Conservation (phyloP, 345 rosid genomes). For the Populus simonii region DNA sequence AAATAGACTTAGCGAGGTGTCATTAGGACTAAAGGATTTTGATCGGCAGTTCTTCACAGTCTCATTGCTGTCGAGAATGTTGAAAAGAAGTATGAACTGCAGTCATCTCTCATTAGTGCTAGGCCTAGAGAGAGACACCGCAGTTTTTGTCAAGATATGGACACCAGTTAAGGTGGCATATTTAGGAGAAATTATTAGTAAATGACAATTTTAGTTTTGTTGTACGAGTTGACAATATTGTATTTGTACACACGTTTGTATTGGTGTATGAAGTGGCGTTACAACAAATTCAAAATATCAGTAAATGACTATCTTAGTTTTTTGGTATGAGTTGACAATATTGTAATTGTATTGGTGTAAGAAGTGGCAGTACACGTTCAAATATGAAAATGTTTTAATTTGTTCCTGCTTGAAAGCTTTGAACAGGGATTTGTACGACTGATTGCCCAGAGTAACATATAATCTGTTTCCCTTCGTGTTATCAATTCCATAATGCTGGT, state of each 20-base stretch:
- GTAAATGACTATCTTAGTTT: neutral
- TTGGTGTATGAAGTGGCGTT: neutral
- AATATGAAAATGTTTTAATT: neutral
- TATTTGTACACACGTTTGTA: neutral
- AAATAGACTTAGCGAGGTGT: slow-evolving; percentile 9
- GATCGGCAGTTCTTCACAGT: slow-evolving; percentile 11
- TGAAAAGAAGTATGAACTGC: neutral
- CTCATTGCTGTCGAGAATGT: neutral
- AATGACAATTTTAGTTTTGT: neutral
- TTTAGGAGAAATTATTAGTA: neutral
- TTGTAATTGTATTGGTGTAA: neutral
- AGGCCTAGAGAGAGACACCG: neutral
- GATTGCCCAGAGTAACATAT: neutral
- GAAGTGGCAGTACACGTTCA: neutral
- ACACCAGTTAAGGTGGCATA: neutral
- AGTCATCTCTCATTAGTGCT: neutral
- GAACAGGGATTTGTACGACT: neutral
- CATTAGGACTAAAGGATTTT: slow-evolving; percentile 8
- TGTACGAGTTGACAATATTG: neutral
- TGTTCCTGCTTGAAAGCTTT: neutral
- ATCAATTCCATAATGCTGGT: neutral
- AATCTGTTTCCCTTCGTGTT: neutral
- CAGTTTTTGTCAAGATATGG: neutral
- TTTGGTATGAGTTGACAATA: neutral
- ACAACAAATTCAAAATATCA: neutral